Conservation (phyloP, 306 rosid species). For the Dryas octopetala region DNA sequence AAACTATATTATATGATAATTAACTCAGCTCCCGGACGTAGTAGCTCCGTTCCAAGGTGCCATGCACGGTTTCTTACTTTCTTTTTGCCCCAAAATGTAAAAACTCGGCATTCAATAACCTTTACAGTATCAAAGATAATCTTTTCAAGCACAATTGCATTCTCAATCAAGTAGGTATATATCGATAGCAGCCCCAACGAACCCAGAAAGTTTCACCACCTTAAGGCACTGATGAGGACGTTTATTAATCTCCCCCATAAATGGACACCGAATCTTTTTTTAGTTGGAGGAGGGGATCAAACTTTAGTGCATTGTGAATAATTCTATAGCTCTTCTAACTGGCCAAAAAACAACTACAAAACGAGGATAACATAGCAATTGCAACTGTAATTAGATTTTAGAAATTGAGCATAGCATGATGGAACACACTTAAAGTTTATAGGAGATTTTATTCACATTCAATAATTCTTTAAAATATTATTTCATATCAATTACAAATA, state of each 20-base stretch:
- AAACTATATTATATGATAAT: background rate
- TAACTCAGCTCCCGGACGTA: background rate
- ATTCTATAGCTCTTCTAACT: too few relatives aligned
- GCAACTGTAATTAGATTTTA: too few relatives aligned
- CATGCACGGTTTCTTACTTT: background rate
- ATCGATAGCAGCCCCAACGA: background rate
- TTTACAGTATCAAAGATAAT: background rate
- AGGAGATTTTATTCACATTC: too few relatives aligned
- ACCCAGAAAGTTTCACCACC: background rate
- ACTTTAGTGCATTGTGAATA: too few relatives aligned
- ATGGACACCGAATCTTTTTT: too few relatives aligned
- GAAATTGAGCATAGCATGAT: too few relatives aligned
- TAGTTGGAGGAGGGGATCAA: too few relatives aligned
- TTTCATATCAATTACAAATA: too few relatives aligned
- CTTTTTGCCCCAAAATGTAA: background rate
- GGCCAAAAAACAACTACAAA: too few relatives aligned
- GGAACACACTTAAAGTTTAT: too few relatives aligned
- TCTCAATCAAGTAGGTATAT: background rate
- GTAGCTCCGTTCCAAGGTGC: background rate
- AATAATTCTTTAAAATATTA: too few relatives aligned
- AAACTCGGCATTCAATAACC: background rate
- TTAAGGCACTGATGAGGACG: constrained; percentile 8
- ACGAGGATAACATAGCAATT: too few relatives aligned
- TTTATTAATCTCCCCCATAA: background rate
- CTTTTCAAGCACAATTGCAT: background rate